A percentile compares a stretch with the other conserved stretches of the same genome.
Conservation (phyloP, 305 asterid genomes). For the Plantago coronopus region DNA sequence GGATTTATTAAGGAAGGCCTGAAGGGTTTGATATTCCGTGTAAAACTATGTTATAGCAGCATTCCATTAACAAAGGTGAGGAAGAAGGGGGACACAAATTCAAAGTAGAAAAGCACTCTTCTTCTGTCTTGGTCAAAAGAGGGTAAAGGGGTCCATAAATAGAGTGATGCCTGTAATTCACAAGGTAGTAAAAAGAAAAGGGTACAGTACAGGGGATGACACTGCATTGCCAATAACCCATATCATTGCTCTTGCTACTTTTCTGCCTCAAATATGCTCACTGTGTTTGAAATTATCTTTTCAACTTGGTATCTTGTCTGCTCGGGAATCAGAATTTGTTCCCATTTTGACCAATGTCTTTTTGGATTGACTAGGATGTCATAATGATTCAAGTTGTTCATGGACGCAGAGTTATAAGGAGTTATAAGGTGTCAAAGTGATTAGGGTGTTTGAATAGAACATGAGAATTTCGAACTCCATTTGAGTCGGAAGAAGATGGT, state of each 20-base stretch:
- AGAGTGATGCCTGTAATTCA: constrained; percentile 13
- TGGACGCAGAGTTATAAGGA: no score
- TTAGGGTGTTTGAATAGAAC: no score
- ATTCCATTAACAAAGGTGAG: not conserved
- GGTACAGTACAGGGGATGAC: not conserved
- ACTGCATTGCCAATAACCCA: no score
- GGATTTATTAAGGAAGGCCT: no score
- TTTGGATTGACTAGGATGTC: no score
- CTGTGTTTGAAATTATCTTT: not conserved
- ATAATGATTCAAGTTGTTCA: no score
- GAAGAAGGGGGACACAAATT: constrained; percentile 2
- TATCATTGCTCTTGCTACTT: not conserved
- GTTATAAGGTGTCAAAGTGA: no score
- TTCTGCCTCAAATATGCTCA: not conserved
- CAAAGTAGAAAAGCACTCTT: not conserved
- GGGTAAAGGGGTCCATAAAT: constrained; percentile 5
- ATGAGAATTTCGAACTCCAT: no score
- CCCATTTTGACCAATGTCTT: constrained; percentile 26
- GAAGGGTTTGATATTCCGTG: no score
- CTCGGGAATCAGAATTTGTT: constrained; percentile 2
- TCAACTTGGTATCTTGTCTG: constrained; percentile 4
- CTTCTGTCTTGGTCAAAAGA: constrained; percentile 13
- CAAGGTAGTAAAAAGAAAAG: not conserved
- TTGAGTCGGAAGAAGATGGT: no score
- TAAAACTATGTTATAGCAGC: no score